phyloP scores from a whole-genome alignment of 2,329 filamentous ascomycete species.

The Neocatenulostroma microsporum region DNA sequence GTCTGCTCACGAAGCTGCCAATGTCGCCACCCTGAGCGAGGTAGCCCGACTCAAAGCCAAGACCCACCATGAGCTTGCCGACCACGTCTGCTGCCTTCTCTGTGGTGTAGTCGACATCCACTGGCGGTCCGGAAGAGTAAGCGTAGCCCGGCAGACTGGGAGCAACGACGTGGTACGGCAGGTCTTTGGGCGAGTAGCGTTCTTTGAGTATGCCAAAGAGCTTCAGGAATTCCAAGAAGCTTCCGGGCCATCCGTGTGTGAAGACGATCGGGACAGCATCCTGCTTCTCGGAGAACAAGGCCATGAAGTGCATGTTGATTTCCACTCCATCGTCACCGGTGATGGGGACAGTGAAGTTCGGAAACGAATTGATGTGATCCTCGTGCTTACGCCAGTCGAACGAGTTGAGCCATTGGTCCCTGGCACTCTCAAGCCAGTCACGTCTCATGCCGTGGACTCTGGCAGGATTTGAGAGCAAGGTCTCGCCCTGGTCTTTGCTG shows the following conservation, averaged over 20 bases:
- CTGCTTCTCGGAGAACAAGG: conserved; percentile 45
- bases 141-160: conserved; percentile 48
- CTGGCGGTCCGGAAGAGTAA: conserved; percentile 40
- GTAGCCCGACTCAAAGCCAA: conserved; percentile 46
- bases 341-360: conserved; percentile 42
- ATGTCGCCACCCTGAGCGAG: conserved; percentile 51
- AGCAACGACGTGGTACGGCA: conserved; percentile 51
- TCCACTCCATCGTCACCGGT: conserved; percentile 31
- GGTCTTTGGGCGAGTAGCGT: conserved; percentile 41
- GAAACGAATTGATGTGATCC: conserved; percentile 42
- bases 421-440: conserved; percentile 40
- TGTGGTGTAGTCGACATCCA: conserved; percentile 36
- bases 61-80: conserved; percentile 43
- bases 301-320: conserved; percentile 47
- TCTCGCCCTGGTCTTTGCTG: conserved; percentile 23
- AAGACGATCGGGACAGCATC: conserved; percentile 32
- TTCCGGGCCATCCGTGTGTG: conserved; percentile 32
- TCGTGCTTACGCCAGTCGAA: conserved; percentile 37
- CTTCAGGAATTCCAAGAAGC: conserved; percentile 28
- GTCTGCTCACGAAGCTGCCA: conserved; percentile 35
- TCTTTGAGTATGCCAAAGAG: conserved; percentile 24
- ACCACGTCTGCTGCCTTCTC: conserved; percentile 36
- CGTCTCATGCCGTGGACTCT: conserved; percentile 39
- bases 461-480: conserved; percentile 4
- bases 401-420: conserved; percentile 28